These are phyloP conservation scores for Colletotrichum noveboracense DNA, from an alignment of 2,329 filamentous ascomycete species.

Conservation along the genomic window DNA sequence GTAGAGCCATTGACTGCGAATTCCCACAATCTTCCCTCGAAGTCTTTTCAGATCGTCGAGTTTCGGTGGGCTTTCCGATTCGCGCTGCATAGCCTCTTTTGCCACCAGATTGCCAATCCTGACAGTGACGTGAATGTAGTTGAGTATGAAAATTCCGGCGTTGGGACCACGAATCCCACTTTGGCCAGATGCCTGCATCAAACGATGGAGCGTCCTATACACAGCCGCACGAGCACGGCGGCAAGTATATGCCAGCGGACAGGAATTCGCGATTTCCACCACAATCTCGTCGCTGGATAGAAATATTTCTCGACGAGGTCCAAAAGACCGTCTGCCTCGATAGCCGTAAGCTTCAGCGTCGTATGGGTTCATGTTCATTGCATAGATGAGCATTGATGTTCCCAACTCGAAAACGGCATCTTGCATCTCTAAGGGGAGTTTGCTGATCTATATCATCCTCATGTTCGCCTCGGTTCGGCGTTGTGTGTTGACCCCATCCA, in stretches of 20 bases:
- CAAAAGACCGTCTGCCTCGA: accelerated
- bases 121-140: background rate
- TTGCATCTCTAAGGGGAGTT: accelerated
- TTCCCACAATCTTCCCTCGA: too few species aligned
- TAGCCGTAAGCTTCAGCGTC: accelerated
- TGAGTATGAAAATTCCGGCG: background rate
- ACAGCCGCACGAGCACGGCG: background rate
- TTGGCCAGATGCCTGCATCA: background rate
- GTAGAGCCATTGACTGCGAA: background rate
- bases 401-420: accelerated
- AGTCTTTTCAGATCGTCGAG: too few species aligned
- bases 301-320: accelerated
- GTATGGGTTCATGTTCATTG: accelerated
- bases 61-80: background rate
- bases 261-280: accelerated
- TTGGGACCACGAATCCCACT: accelerated
- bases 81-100: accelerated
- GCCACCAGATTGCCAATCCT: background rate
- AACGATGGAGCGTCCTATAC: accelerated
- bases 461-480: accelerated
- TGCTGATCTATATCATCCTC: background rate
- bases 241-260: background rate
- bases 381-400: background rate
- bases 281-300: accelerated
- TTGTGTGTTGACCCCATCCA: accelerated